Base-by-base conservation (phyloP, 306 rosid genomes). In the Parietaria judaica region DNA sequence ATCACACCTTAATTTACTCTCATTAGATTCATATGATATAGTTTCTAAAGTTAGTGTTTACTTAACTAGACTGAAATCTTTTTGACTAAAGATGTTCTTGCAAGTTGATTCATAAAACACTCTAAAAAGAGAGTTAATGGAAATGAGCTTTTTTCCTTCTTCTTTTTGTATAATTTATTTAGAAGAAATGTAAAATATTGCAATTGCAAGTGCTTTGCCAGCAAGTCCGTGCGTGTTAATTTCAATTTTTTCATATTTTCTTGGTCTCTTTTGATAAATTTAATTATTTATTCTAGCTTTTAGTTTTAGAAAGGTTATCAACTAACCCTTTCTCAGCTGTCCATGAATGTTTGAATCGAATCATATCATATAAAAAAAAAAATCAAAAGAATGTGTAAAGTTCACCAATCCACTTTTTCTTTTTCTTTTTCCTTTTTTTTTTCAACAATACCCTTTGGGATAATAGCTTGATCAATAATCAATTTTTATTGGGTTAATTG, bases 161-260 rank as follows among this genome's bases (percentile, higher is more conserved):
- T 23, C 31, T 23, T 23, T 23, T 23, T 23, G 31, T 23, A 23
- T 11, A 57, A 44, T 57, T 37, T 1, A 13, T 10, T 5, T 23
- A 57, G 7, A 36, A 3, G 37, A 36, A 56, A 41, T 5, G 45
- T 5, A 41, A 41, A 41, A 41, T 5, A 41, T 5, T 41, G 45
- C 37, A 11, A 36, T 6, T 15, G 35, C 15, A 58, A 70, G n/a
- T 57, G 61, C 61, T 91, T 84, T 86, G 84, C 80, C 95, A 89
- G 79, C 83, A 66, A 65, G 61, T 54, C 4, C 64, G 64, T 69
- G 80, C 89, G 87, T 78, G 92, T 74, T 65, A n/a, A 14, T 51
- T 67, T 71, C 46, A 65, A 8, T 63, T 60, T 58, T 51, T 58
- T 69, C 59, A 10, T 44, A 7, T 56, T 52, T 63, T 62, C 61